phyloP scores from a whole-genome alignment of 2,329 filamentous ascomycete genomes.

The Lecanicillium sp. region DNA sequence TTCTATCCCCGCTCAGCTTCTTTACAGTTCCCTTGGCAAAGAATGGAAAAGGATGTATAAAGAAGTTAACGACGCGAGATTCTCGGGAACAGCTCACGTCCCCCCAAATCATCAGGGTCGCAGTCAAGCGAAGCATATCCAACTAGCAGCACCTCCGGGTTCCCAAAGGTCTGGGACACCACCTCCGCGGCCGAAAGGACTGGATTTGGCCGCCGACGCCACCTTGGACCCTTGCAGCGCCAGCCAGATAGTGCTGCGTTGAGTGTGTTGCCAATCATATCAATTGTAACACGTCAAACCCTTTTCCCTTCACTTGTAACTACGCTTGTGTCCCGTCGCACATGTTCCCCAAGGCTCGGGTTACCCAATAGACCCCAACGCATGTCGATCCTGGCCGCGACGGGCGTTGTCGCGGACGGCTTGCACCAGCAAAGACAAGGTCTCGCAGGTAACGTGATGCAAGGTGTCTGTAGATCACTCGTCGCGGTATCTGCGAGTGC shows the following conservation, averaged over 20 bases:
- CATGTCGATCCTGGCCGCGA: neutral
- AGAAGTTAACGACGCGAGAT: too few species aligned
- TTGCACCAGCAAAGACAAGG: too few species aligned
- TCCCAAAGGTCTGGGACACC: neutral
- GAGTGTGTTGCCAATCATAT: neutral
- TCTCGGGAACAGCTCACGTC: too few species aligned
- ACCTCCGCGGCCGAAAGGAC: neutral
- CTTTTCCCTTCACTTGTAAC: too few species aligned
- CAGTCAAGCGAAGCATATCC: neutral
- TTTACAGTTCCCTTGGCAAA: too few species aligned
- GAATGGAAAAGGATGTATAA: too few species aligned
- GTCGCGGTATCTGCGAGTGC: too few species aligned
- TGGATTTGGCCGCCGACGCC: neutral
- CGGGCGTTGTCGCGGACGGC: neutral
- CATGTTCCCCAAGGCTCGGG: too few species aligned
- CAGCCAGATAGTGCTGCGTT: neutral
- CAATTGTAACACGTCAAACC: slow-evolving; percentile 1
- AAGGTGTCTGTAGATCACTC: neutral
- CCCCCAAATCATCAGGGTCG: too few species aligned
- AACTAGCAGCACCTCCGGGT: too few species aligned
- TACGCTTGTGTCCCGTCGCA: too few species aligned
- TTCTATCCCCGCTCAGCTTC: too few species aligned
- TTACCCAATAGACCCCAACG: neutral
- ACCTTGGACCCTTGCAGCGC: neutral
- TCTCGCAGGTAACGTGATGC: neutral